Evolutionary conservation across 805 yeast genomes (phyloP), one percentile per base, ranked within the genome.

Genomic region (Candida vaughaniae): DNA sequence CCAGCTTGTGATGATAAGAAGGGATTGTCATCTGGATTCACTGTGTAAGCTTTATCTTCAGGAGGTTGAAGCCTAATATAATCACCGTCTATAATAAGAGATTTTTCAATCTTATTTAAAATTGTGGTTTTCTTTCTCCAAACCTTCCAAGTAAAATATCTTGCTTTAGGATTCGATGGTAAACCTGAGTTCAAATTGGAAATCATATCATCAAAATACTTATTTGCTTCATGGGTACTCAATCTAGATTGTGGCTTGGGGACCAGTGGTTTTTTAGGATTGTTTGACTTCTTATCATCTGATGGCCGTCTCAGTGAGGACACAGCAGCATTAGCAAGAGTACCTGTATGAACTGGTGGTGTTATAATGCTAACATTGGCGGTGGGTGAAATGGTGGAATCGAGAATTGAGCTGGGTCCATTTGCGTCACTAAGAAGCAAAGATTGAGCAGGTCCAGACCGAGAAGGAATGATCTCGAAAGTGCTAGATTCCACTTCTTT

Each of bases 1-100:
- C 32, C 35, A 11, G 42, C 44, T 31, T 53, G 56, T 14, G 36
- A 38, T 31, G 48, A 41, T 27, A 56, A 38, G 33, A 60, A 56
- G n/a, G 66, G 60, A 35, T 56, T 57, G 22, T 66, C 70, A 16
- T 44, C 41, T 2, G 60, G 60, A 20, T 52, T 58, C 33, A 54
- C 51, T 22, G 57, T 56, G 45, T 57, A 62, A 5, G 77, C 47
- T 75, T 78, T 71, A 41, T 86, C 91, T 49, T 85, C 88, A 6
- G 89, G 82, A 0, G 97, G 96, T 51, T 87, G 78, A 33, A 91
- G 76, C 51, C 90, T 91, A 10, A 91, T 78, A 52, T 88, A 89
- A 50, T 88, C 95, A n/a, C 97, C 98, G 59, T 91, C 98, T 25
- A 91, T 77, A 1, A 93, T 89, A 22, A 91, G 67, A 1, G 89